Evolutionary conservation across 306 rosid species (phyloP).

Genomic region (Quercus dentata): DNA sequence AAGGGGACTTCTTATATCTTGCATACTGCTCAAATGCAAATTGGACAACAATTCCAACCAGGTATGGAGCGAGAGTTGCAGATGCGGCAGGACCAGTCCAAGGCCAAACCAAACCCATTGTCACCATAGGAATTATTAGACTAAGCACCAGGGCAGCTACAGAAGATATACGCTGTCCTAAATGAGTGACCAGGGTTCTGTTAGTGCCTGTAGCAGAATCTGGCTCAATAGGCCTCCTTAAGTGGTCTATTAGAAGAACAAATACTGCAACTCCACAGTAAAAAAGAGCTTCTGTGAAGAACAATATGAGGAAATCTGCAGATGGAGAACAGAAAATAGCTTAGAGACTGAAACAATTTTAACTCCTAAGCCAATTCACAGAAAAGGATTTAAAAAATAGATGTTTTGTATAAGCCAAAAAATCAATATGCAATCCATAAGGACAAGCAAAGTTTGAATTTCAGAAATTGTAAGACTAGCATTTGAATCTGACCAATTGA

Average conservation of each 20-base stretch:
- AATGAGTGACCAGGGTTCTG: conserved; percentile 40
- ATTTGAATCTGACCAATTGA: not conserved
- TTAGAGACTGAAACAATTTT: conserved; percentile 20
- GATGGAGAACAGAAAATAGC: conserved; percentile 18
- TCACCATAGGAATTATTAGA: conserved; percentile 93
- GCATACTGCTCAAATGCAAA: conserved; percentile 97
- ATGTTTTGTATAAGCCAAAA: not conserved
- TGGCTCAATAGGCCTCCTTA: conserved; percentile 51
- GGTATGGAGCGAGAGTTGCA: conserved; percentile 95
- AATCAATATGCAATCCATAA: not conserved
- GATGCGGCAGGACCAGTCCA: conserved; percentile 99
- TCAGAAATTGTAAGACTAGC: not conserved
- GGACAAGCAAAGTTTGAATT: not conserved
- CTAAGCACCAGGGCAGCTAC: conserved; percentile 83
- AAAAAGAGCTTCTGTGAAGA: conserved; percentile 97
- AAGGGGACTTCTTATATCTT: conserved; percentile 72
- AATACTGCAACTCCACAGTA: conserved; percentile 83
- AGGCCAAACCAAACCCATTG: conserved; percentile 99
- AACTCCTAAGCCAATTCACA: not conserved
- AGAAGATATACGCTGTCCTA: conserved; percentile 75
- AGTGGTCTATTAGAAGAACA: conserved; percentile 62
- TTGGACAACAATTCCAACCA: conserved; percentile 94
- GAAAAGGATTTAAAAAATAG: not conserved
- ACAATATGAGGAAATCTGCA: conserved; percentile 96
- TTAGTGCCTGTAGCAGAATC: conserved; percentile 29